Evolutionary conservation across 2,329 filamentous ascomycete species (phyloP), one percentile per base, ranked within the genome.

Genomic region (Pseudovirgaria hyperparasitica): DNA sequence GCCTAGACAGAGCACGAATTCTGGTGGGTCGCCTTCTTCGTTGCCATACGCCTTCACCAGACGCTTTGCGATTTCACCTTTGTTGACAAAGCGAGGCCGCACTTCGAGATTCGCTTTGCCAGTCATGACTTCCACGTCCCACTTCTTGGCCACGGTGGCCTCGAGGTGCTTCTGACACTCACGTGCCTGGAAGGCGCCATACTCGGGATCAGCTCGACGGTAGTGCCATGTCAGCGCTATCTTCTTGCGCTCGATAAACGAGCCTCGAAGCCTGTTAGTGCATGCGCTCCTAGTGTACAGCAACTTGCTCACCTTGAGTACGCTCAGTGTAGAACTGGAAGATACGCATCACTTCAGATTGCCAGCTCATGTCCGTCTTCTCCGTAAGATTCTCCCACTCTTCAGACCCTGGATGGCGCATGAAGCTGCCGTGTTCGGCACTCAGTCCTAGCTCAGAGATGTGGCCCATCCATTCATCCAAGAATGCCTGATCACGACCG

Each of bases 201-300:
- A 81, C 41, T 92, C 82, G 1, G 82, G 84, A 45, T 94, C 84
- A 2, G 84, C 84, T 16, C 82, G 74, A 21, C 90, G 82, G 55
- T 96, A 98, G 50, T 98, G 90, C 90, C 90, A 96, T 3, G 90
- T 96, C 25, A 96, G 60, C 4, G 90, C 86, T 37, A 92, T 90
- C 37, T 85, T 79, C 58, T 98, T 98, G 33, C 79, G 74, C 56
- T 98, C 90, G 34, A 94, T 85, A 49, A 92, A 92, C 0, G 85
- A 87, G 5, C 85, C 79, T 81, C 23, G 2, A 16, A 9, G 3
- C 21, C 34, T 49, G 36, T 23, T 22, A 23, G 7, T 25, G 20
- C 7, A 12, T 12, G 24, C 5, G 6, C 5, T n/a, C 8, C 6
- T 11, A n/a, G 14, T 9, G 8, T n/a, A 3, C 16, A 15, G 4